Percentiles rank a stretch among this genome's conserved stretches.
Conservation (phyloP, 208 protist species). For the Strigomonas culicis region DNA sequence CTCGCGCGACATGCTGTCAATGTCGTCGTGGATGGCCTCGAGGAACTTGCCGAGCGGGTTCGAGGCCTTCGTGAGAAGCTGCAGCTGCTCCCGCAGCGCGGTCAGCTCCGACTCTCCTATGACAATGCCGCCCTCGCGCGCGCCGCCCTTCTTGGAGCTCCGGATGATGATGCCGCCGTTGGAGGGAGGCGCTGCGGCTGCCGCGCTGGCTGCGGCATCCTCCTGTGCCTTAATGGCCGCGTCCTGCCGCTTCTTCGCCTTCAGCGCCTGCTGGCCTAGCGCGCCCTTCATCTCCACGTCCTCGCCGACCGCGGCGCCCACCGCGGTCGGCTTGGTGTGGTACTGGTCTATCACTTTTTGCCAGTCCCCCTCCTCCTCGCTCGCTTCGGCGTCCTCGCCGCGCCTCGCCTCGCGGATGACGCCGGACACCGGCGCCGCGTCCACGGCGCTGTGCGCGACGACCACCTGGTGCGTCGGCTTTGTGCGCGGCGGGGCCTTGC, state of each 20-base stretch:
- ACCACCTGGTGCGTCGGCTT: slow-evolving; percentile 80
- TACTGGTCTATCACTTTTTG: slow-evolving; percentile 75
- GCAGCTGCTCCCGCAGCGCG: slow-evolving; percentile 82
- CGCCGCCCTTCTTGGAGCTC: slow-evolving; percentile 29
- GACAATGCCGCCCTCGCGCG: slow-evolving; percentile 21
- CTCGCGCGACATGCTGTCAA: slow-evolving; percentile 87
- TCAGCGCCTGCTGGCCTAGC: slow-evolving; percentile 81
- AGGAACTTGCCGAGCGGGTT: slow-evolving; percentile 87
- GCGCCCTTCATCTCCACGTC: slow-evolving; percentile 66
- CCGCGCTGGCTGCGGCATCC: slow-evolving; percentile 13
- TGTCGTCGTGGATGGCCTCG: slow-evolving; percentile 84
- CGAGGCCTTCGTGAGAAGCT: slow-evolving; percentile 87
- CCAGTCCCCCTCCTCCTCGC: slow-evolving; percentile 60
- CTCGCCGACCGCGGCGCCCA: slow-evolving; percentile 28
- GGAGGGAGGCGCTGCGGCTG: slow-evolving; percentile 8
- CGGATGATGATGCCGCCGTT: slow-evolving; percentile 76
- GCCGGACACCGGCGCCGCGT: slow-evolving; percentile 30
- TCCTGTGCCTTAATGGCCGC: slow-evolving; percentile 28
- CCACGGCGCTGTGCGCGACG: slow-evolving; percentile 27
- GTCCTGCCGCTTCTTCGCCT: slow-evolving; percentile 80
- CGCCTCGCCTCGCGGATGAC: slow-evolving; percentile 66
- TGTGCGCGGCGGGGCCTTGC: slow-evolving; percentile 69
- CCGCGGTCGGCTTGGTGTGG: slow-evolving; percentile 33
- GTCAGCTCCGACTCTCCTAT: slow-evolving; percentile 73
- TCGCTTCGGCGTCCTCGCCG: slow-evolving; percentile 21